Conservation (phyloP, 1,139 yeast species). For the Wickerhamomyces sp. region DNA sequence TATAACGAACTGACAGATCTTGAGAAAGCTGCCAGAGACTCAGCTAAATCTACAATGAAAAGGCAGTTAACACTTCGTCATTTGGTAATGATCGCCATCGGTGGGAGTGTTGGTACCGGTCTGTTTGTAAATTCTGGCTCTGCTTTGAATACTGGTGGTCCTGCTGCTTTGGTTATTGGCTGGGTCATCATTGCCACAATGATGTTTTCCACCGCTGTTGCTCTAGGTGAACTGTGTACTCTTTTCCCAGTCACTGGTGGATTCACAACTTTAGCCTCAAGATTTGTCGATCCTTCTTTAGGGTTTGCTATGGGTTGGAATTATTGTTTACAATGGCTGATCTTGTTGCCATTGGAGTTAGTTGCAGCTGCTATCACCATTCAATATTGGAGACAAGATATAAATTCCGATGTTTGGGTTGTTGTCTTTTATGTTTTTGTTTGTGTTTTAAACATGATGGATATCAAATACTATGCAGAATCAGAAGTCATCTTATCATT, state of each 20-base stretch:
- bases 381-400: constrained; percentile 53
- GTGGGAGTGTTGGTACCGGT: constrained; percentile 79
- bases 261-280: constrained; percentile 60
- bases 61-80: constrained; percentile 58
- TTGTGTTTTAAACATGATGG: constrained; percentile 48
- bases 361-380: constrained; percentile 72
- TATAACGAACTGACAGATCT: constrained; percentile 34
- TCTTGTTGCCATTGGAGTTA: constrained; percentile 65
- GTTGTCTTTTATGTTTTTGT: constrained; percentile 55
- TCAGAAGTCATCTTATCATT: constrained; percentile 55
- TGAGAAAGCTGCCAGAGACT: constrained; percentile 59
- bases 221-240: constrained; percentile 65
- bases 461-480: constrained; percentile 58
- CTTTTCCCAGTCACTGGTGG: constrained; percentile 70
- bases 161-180: constrained; percentile 58
- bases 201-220: constrained; percentile 65
- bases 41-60: constrained; percentile 71
- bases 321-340: constrained; percentile 67
- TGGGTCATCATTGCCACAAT: constrained; percentile 47
- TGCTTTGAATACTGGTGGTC: constrained; percentile 63
- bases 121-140: constrained; percentile 60
- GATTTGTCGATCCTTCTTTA: constrained; percentile 66
- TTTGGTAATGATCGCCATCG: constrained; percentile 81
- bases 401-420: constrained; percentile 66
- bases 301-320: constrained; percentile 77